Evolutionary conservation across 2,329 filamentous ascomycete genomes (phyloP).

Genomic region (Bipolaris gigantea): DNA sequence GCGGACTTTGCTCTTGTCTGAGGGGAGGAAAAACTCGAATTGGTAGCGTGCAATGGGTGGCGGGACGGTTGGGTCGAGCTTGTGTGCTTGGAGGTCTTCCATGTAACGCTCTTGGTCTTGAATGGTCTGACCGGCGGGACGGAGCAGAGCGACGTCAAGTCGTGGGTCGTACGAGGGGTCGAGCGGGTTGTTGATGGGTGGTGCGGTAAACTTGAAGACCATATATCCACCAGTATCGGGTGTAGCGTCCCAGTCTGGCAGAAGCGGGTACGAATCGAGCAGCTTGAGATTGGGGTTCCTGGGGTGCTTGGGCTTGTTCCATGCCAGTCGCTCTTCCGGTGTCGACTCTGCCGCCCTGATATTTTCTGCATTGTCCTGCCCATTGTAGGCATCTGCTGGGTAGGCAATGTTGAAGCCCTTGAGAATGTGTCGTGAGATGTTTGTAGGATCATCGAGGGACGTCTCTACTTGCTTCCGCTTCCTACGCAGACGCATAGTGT

Average conservation of each 20-base stretch:
- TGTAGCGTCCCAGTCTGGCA: conserved; percentile 63
- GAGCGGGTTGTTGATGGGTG: conserved; percentile 55
- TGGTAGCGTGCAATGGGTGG: conserved; percentile 59
- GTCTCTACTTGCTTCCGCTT: conserved; percentile 44
- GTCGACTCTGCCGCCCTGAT: conserved; percentile 58
- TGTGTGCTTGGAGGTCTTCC: conserved; percentile 47
- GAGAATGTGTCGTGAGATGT: conserved; percentile 62
- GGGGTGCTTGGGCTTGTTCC: conserved; percentile 63
- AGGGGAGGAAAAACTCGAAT: conserved; percentile 63
- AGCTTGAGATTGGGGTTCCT: conserved; percentile 60
- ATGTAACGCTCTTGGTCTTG: conserved; percentile 55
- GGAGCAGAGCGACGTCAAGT: conserved; percentile 61
- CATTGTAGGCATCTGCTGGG: conserved; percentile 65
- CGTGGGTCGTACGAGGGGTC: conserved; percentile 58
- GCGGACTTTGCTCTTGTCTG: conserved; percentile 50
- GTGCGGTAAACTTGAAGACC: conserved; percentile 63
- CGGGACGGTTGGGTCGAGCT: conserved; percentile 53
- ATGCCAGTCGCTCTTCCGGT: conserved; percentile 60
- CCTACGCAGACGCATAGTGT: conserved; percentile 46
- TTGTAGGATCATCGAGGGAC: conserved; percentile 60
- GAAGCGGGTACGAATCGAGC: conserved; percentile 61
- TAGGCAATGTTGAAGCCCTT: conserved; percentile 69
- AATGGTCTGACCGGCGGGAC: conserved; percentile 57
- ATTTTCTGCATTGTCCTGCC: conserved; percentile 62
- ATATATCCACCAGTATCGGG: conserved; percentile 62